Conservation (phyloP, 2,329 filamentous ascomycete genomes). For the Leptographium lundbergii region DNA sequence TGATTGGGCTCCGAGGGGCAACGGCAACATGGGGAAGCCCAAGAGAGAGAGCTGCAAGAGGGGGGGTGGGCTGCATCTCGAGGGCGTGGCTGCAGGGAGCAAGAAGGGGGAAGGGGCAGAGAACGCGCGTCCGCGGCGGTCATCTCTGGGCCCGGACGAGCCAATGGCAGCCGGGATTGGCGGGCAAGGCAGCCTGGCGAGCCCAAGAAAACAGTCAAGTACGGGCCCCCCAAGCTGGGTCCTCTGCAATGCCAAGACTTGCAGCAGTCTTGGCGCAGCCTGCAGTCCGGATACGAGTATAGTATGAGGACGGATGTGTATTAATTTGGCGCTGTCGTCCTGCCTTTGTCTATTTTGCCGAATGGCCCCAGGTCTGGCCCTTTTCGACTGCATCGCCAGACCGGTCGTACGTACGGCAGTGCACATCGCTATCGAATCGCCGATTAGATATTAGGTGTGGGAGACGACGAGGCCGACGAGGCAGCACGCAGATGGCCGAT, state of each 20-base stretch:
- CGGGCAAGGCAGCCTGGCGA: constrained; percentile 4
- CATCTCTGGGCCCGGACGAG: background rate
- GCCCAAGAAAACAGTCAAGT: background rate
- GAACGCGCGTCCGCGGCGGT: constrained; percentile 12
- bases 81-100: constrained; percentile 1
- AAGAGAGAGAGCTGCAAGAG: background rate
- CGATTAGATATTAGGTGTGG: too few species aligned
- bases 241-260: background rate
- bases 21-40: background rate
- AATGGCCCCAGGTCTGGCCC: too few species aligned
- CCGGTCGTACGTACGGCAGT: too few species aligned
- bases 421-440: too few species aligned
- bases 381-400: too few species aligned
- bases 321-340: too few species aligned
- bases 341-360: too few species aligned
- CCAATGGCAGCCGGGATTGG: constrained; percentile 10
- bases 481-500: too few species aligned
- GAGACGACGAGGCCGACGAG: too few species aligned
- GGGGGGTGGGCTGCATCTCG: background rate
- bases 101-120: constrained; percentile 5
- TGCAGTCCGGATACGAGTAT: background rate
- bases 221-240: background rate
- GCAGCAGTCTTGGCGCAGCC: background rate
- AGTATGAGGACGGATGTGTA: background rate
- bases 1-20: constrained; percentile 1